Percentiles rank a stretch among this genome's conserved stretches.
Conservation (phyloP, 306 rosid genomes). For the Rubus parviflorus region DNA sequence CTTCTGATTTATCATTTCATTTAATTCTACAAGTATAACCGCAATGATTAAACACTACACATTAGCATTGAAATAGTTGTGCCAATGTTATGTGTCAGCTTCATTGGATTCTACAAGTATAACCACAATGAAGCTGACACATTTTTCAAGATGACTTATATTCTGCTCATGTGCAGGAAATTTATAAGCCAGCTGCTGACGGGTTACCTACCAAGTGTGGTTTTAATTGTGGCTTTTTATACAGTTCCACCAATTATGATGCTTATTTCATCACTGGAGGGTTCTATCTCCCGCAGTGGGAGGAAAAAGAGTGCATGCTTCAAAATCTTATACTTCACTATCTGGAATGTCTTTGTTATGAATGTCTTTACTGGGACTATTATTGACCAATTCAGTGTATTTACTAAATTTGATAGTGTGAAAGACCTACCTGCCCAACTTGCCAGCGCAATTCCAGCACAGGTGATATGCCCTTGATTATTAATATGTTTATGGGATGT, state of each 20-base stretch:
- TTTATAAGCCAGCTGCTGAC: slow-evolving; percentile 64
- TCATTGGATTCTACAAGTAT: too few species aligned
- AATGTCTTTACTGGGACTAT: slow-evolving; percentile 82
- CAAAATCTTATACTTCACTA: slow-evolving; percentile 82
- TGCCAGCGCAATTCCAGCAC: slow-evolving; percentile 82
- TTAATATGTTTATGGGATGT: not conserved
- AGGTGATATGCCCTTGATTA: slow-evolving; percentile 52
- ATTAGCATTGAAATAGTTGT: not conserved
- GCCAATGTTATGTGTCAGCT: not conserved
- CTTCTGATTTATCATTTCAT: not conserved
- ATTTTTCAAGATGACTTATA: slow-evolving; percentile 20
- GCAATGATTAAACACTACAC: not conserved
- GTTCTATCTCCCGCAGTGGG: slow-evolving; percentile 79
- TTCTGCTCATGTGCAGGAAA: slow-evolving; percentile 48
- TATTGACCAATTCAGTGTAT: slow-evolving; percentile 57
- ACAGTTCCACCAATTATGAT: slow-evolving; percentile 82
- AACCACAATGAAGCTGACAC: not conserved
- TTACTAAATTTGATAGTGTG: slow-evolving; percentile 43
- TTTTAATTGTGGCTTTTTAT: slow-evolving; percentile 64
- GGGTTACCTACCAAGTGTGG: slow-evolving; percentile 92
- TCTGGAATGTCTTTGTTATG: slow-evolving; percentile 95
- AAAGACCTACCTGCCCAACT: slow-evolving; percentile 73
- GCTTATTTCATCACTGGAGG: slow-evolving; percentile 75
- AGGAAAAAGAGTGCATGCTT: slow-evolving; percentile 87
- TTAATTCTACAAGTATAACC: not conserved